Conservation (phyloP, 139 green algal genomes). For the Haematococcus sp. region DNA sequence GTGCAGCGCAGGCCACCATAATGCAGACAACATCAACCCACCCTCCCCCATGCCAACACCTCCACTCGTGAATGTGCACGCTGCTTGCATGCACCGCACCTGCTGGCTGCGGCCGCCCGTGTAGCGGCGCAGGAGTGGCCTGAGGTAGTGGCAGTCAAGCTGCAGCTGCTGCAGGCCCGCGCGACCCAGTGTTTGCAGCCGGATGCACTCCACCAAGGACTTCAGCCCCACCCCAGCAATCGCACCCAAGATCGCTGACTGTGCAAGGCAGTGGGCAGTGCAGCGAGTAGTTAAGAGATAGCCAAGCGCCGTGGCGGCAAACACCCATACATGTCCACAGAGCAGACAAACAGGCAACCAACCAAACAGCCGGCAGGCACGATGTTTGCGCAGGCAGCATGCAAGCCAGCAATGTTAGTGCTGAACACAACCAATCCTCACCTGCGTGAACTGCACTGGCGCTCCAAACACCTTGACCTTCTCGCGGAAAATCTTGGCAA, state of each 20-base stretch:
- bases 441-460: conserved; percentile 30
- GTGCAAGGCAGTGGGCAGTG: conserved; percentile 4
- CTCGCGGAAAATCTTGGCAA: conserved; percentile 70
- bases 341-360: no score
- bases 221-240: conserved; percentile 58
- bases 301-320: no score
- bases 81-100: not conserved
- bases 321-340: no score
- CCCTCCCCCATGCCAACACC: conserved; percentile 31
- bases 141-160: conserved; percentile 76
- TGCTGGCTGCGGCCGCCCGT: conserved; percentile 23
- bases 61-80: no score
- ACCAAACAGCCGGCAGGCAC: no score
- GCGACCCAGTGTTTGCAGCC: conserved; percentile 53
- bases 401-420: no score
- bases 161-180: conserved; percentile 81
- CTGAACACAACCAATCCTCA: conserved; percentile 1
- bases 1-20: no score
- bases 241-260: conserved; percentile 49
- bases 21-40: no score
- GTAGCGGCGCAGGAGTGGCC: conserved; percentile 48
- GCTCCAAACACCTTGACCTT: conserved; percentile 38
- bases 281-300: no score
- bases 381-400: no score
- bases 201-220: conserved; percentile 64